These are phyloP conservation scores for Neocallimastix lanati DNA, from an alignment of 192 early-diverging fungal genomes.

Conservation along the genomic window DNA sequence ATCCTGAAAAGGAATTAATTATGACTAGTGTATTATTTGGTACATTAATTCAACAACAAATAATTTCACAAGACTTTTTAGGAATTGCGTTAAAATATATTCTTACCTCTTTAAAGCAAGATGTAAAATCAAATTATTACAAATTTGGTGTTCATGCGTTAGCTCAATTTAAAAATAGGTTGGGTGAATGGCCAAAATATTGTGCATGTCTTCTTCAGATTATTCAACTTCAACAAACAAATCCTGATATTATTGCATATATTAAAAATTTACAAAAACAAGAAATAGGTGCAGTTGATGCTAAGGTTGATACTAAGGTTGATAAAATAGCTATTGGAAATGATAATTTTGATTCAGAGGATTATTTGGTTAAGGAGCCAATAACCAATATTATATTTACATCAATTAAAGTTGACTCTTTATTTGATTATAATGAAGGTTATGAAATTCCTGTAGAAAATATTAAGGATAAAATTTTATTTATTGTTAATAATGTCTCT, in stretches of 20 bases:
- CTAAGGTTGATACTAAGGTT: background rate
- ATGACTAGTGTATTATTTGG: slow-evolving; percentile 86
- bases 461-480: slow-evolving; percentile 81
- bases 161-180: slow-evolving; percentile 57
- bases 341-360: background rate
- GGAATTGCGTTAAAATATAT: slow-evolving; percentile 82
- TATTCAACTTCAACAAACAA: slow-evolving; percentile 52
- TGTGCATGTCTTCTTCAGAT: slow-evolving; percentile 70
- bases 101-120: slow-evolving; percentile 63
- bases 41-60: slow-evolving; percentile 66
- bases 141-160: slow-evolving; percentile 78
- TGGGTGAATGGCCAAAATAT: slow-evolving; percentile 81
- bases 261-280: slow-evolving; percentile 24
- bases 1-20: slow-evolving; percentile 77
- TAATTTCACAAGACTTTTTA: slow-evolving; percentile 58
- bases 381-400: slow-evolving; percentile 1
- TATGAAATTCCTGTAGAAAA: slow-evolving; percentile 34
- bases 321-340: background rate
- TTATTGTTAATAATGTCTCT: slow-evolving; percentile 91
- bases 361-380: background rate
- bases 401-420: background rate
- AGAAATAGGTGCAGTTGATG: slow-evolving; percentile 2
- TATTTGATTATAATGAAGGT: slow-evolving; percentile 2
- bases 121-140: slow-evolving; percentile 63
- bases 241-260: slow-evolving; percentile 51